Evolutionary conservation across 352 stramenopile genomes (phyloP).

Genomic region (Phytopythium chamaehyphon): DNA sequence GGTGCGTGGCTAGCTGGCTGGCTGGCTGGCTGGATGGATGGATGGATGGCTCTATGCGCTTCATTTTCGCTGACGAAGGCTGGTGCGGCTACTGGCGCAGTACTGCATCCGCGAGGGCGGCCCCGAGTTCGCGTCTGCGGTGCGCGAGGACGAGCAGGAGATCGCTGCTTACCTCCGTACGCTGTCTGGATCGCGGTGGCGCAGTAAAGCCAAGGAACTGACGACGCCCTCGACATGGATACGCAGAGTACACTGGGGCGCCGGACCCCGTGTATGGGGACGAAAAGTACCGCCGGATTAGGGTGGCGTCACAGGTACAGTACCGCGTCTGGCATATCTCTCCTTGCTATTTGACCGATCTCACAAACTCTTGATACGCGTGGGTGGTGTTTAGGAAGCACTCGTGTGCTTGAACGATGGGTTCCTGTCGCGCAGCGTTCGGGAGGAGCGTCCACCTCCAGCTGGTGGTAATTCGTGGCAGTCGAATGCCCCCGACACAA

Average conservation of each 20-base stretch:
- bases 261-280: slow-evolving; percentile 77
- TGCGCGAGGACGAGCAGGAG: slow-evolving; percentile 71
- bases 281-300: slow-evolving; percentile 83
- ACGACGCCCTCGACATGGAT: slow-evolving; percentile 7
- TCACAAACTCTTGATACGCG: too few species aligned
- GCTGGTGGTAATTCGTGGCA: slow-evolving; percentile 18
- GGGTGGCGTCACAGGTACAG: slow-evolving; percentile 61
- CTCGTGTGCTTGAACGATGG: slow-evolving; percentile 77
- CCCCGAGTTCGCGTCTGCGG: slow-evolving; percentile 47
- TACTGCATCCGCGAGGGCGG: slow-evolving; percentile 75
- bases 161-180: slow-evolving; percentile 66
- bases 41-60: too few species aligned
- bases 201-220: too few species aligned
- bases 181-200: slow-evolving; percentile 9
- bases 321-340: too few species aligned
- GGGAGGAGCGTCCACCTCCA: slow-evolving; percentile 19
- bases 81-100: slow-evolving; percentile 14
- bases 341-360: too few species aligned
- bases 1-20: slow-evolving; percentile 27
- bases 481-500: not conserved
- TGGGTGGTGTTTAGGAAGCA: slow-evolving; percentile 36
- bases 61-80: slow-evolving; percentile 1
- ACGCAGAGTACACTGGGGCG: slow-evolving; percentile 65
- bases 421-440: slow-evolving; percentile 48
- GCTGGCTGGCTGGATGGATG: too few species aligned